Conservation (phyloP, 2,329 filamentous ascomycete species). For the Waltergamsia citrina region DNA sequence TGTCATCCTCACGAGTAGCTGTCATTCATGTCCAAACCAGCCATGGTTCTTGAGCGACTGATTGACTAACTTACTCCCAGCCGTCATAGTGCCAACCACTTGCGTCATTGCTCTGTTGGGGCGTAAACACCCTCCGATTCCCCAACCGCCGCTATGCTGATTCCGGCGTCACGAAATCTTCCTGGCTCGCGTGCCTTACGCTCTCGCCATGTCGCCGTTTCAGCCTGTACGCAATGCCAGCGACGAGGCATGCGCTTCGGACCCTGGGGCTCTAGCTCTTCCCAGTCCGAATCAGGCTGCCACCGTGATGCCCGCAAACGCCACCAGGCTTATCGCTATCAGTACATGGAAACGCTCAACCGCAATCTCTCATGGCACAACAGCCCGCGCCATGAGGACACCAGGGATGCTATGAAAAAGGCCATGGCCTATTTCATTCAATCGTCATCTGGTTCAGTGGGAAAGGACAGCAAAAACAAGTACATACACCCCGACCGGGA, state of each 20-base stretch:
- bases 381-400: constrained; percentile 19
- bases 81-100: no score
- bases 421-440: constrained; percentile 24
- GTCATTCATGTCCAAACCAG: no score
- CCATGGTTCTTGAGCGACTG: no score
- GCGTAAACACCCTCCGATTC: no score
- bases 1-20: no score
- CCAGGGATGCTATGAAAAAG: constrained; percentile 27
- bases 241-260: constrained; percentile 36
- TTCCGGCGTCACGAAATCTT: no score
- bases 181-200: no score
- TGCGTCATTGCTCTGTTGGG: no score
- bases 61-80: no score
- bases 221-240: constrained; percentile 9
- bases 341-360: constrained; percentile 33
- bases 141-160: no score
- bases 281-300: constrained; percentile 27
- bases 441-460: constrained; percentile 18
- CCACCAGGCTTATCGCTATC: constrained; percentile 31
- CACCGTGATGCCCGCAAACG: constrained; percentile 34
- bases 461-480: not conserved
- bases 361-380: constrained; percentile 37
- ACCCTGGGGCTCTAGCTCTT: constrained; percentile 28
- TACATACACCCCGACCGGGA: no score
- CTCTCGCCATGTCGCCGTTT: constrained; percentile 14